A percentile compares a stretch with the other conserved stretches of the same genome.
phyloP scores from a whole-genome alignment of 2,329 filamentous ascomycete species.

The Curvularia eragrostidis region DNA sequence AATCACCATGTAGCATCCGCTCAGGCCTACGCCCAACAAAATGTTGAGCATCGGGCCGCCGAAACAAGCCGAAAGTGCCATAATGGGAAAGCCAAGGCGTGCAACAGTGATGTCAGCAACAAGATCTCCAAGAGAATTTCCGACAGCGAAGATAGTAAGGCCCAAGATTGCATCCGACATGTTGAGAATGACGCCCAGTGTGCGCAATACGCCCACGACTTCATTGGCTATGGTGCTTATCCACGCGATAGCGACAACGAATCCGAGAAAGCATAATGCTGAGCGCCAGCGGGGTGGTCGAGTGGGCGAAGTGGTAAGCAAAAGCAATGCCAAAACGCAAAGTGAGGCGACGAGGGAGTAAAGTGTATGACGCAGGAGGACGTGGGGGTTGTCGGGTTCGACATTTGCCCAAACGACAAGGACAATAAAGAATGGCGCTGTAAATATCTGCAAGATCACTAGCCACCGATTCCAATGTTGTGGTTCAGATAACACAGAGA shows the following conservation, averaged over 20 bases:
- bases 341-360: constrained; percentile 63
- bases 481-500: constrained; percentile 30
- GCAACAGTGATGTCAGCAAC: constrained; percentile 96
- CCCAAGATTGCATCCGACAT: constrained; percentile 96
- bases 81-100: constrained; percentile 90
- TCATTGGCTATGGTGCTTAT: constrained; percentile 95
- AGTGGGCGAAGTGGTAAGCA: constrained; percentile 71
- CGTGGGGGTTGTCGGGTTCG: constrained; percentile 62
- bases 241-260: constrained; percentile 91
- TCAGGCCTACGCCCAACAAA: constrained; percentile 89
- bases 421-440: constrained; percentile 82
- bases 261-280: constrained; percentile 85
- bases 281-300: constrained; percentile 76
- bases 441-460: constrained; percentile 82
- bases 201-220: constrained; percentile 93
- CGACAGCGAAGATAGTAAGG: constrained; percentile 93
- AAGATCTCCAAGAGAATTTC: constrained; percentile 92
- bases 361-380: constrained; percentile 63
- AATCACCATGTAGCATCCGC: constrained; percentile 86
- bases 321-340: constrained; percentile 68
- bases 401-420: constrained; percentile 77
- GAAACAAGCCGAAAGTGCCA: constrained; percentile 94
- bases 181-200: constrained; percentile 86
- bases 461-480: constrained; percentile 91
- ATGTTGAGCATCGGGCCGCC: constrained; percentile 99